Evolutionary conservation across 2,329 filamentous ascomycete species (phyloP), one percentile per base, ranked within the genome.

Genomic region (Arthrobotrys sphaeroides): DNA sequence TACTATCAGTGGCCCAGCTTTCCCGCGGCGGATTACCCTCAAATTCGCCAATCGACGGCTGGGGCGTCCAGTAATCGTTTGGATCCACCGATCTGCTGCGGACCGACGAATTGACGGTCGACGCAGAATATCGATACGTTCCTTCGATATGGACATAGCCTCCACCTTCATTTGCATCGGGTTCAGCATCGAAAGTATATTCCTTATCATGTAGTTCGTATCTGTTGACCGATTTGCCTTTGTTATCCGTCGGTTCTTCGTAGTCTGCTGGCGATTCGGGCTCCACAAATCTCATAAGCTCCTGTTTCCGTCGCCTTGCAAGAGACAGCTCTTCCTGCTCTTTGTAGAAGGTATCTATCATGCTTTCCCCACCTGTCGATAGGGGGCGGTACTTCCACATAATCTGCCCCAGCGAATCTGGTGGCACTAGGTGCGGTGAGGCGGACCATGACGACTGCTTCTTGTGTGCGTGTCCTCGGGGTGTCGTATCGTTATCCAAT

Each of bases 41-140:
- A 28, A 75, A 75, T 28, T 75, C 72, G 43, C 62, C 62, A 64
- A 68, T 68, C 28, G 72, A 68, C 49, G 72, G 72, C 28, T 68
- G 62, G 26, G 72, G 72, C 45, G 72, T 75, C 72, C 72, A 75
- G 57, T 75, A 75, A 33, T 75, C 72, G 40, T 75, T 75, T 5
- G 72, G 72, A 33, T 75, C 72, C 55, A 75, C 62, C 72, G 72
- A 73, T 26, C 69, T 73, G 43, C 69, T 73, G 18, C 69, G 69
- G 40, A 73, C 69, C 10, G 69, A 73, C 10, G 69, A 73, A 47
- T 75, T 69, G 47, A 68, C 72, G 20, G 62, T 75, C 9, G 65
- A 75, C 13, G 62, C 72, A 31, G 72, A 68, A 28, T 75, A 75
- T 49, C 62, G 45, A 51, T 75, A 75, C 33, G 72, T 75, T 31